Evolutionary conservation across 78 protist species (phyloP), one percentile per base, ranked within the genome.

Genomic region (Ministeria vibrans): DNA sequence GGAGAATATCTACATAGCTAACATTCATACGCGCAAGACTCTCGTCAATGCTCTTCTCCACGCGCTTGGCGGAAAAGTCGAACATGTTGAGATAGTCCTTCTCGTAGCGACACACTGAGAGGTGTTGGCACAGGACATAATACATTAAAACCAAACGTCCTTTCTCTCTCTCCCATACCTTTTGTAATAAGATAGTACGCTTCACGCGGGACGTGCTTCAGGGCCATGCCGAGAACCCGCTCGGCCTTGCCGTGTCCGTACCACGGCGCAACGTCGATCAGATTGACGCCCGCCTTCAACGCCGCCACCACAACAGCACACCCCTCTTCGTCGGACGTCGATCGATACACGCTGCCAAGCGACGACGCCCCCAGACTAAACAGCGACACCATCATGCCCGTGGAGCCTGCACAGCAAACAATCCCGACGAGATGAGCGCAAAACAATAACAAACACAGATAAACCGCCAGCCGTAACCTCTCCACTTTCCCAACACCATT

Each of bases 1-100:
- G 80, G 49, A 74, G 1, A 30, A 18, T 32, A 46, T 74, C 80
- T 23, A 83, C 30, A 45, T 75, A 74, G 59, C n/a, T 18, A 11
- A 51, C 59, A 18, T 18, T 18, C 11, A 51, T 11, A 18, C 59
- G 59, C 59, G 11, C 59, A 51, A 51, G 59, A 18, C n/a, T 20
- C 59, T 51, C 59, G 59, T 51, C 59, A 18, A 51, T 51, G 59
- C 59, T 51, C 11, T 11, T 18, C 11, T 20, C n/a, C n/a, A 51
- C 59, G 59, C 59, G 59, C 59, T 51, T 18, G 59, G 59, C 59
- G 59, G n/a, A 18, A 51, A 51, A 51, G 59, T 51, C 59, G 18
- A 51, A 51, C 59, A 51, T 51, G n/a, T 51, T 18, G n/a, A 20
- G 59, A 11, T 20, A 11, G 59, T 51, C 18, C n/a, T 11, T 11